Evolutionary conservation across 805 yeast genomes (phyloP), one percentile per base, ranked within the genome.

Genomic region (Scheffersomyces lignosus): DNA sequence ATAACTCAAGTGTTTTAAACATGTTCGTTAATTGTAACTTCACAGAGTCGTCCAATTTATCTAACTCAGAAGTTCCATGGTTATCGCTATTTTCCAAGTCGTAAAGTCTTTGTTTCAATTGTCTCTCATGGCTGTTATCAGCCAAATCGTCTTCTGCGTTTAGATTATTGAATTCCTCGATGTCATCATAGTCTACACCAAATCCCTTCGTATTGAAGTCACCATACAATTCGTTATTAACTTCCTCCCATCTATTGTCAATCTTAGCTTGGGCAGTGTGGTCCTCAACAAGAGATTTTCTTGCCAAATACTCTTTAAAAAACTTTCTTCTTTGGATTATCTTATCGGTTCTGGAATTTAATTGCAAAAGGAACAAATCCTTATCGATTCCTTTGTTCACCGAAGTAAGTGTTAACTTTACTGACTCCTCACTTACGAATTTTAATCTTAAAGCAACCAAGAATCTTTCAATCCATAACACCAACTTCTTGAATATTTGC

Each of bases 401-500:
- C 4, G 39, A 31, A 1, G 48, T 45, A 20, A 87, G 53, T 44
- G 78, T 76, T 4, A 86, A 48, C 38, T 70, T 62, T 31, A 70
- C 62, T 13, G 55, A 59, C 1, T 60, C 62, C 5, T 63, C 53
- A 4, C 66, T 65, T 9, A 49, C 62, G 51, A 73, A 81, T 38
- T 90, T 87, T 35, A 70, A 66, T 38, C 86, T 74, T 34, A 90
- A 62, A 43, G 87, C 78, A 9, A 67, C 64, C 18, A 89, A 64
- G 35, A 88, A 78, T 14, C 70, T 65, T 40, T 84, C 79, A 30
- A 87, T 69, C 97, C 97, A 91, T 4, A 60, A 59, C 30, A 87
- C 72, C 35, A 93, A 63, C 3, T 80, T 80, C 34, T 81, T 78
- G 62, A 91, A 91, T 4, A 91, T 63, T 4, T 80, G 77, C 22